A percentile compares a stretch with the other conserved stretches of the same genome.
phyloP scores from a whole-genome alignment of 2,329 filamentous ascomycete species.

The Aureobasidium pullulans region DNA sequence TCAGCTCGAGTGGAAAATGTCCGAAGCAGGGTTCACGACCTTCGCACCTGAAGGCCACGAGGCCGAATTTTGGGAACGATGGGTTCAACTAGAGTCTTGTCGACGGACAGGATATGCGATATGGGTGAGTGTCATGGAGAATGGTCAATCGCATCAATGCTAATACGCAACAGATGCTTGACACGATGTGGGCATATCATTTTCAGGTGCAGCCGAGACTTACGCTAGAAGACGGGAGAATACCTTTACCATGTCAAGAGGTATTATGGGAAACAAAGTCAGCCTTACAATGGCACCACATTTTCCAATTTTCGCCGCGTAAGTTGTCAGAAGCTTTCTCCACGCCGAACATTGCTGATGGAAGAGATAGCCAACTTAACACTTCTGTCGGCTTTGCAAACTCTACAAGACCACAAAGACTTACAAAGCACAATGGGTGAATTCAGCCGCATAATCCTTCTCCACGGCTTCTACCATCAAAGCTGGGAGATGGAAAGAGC shows the following conservation, averaged over 20 bases:
- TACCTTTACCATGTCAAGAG: slow-evolving; percentile 23
- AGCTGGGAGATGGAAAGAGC: slow-evolving; percentile 44
- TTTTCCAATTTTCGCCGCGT: slow-evolving; percentile 14
- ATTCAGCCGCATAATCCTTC: slow-evolving; percentile 41
- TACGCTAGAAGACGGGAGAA: slow-evolving; percentile 15
- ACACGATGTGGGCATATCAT: slow-evolving; percentile 21
- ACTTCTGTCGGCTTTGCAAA: slow-evolving; percentile 37
- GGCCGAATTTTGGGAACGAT: slow-evolving; percentile 16
- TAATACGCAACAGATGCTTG: slow-evolving; percentile 15
- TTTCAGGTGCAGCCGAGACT: slow-evolving; percentile 16
- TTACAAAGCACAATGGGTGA: slow-evolving; percentile 39
- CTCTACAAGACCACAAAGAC: slow-evolving; percentile 43
- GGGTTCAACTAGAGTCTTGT: slow-evolving; percentile 18
- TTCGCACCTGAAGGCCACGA: neutral
- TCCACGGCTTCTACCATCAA: slow-evolving; percentile 44
- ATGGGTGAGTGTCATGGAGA: slow-evolving; percentile 13
- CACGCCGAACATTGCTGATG: neutral
- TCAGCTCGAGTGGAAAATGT: slow-evolving; percentile 15
- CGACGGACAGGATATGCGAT: slow-evolving; percentile 20
- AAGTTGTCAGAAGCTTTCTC: neutral
- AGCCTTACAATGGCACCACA: slow-evolving; percentile 20
- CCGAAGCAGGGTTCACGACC: neutral
- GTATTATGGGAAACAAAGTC: slow-evolving; percentile 21
- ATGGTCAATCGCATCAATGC: neutral
- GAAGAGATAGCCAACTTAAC: slow-evolving; percentile 20